Base-by-base conservation (phyloP, 768 basidiomycete genomes). In the Mycena kentingensis region DNA sequence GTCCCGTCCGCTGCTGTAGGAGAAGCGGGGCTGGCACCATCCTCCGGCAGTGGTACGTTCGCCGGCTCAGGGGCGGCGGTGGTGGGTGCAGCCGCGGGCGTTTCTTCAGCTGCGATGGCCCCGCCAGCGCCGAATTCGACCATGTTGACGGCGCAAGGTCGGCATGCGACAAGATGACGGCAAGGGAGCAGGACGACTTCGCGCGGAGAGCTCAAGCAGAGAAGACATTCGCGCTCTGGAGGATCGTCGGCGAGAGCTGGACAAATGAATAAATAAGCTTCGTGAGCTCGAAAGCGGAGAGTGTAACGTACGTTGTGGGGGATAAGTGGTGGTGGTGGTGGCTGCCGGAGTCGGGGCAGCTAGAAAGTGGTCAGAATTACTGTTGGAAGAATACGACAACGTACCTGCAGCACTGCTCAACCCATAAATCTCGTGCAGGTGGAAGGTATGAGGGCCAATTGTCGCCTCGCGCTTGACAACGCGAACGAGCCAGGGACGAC, bases 41-140 rank as follows among this genome's bases (percentile, higher is more conserved):
- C n/a, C n/a, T n/a, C n/a, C n/a, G n/a, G n/a, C n/a, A n/a, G n/a
- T n/a, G n/a, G n/a, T n/a, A n/a, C n/a, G n/a, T n/a, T n/a, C n/a
- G n/a, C n/a, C n/a, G n/a, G n/a, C n/a, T n/a, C n/a, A n/a, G n/a
- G n/a, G n/a, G n/a, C n/a, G n/a, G n/a, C n/a, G n/a, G 63, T 63
- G 4, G 65, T 61, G 3, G 67, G 13, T 24, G 41, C 25, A n/a
- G 54, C 12, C 16, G 39, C 24, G 12, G 54, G 18, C 15, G 34
- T 34, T 7, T 28, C 48, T 46, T 90, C 85, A n/a, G 57, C 42
- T 4, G 78, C 80, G 44, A 96, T 88, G 42, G 78, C 85, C 3
- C 94, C 94, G 3, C 94, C 94, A 0, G 94, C 94, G 25, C 94
- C 94, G 66, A 93, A 98, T 68, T 98, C 94, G 43, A 98, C 87